Conservation (phyloP, 768 basidiomycete species). For the Candolleomyces efflorescens region DNA sequence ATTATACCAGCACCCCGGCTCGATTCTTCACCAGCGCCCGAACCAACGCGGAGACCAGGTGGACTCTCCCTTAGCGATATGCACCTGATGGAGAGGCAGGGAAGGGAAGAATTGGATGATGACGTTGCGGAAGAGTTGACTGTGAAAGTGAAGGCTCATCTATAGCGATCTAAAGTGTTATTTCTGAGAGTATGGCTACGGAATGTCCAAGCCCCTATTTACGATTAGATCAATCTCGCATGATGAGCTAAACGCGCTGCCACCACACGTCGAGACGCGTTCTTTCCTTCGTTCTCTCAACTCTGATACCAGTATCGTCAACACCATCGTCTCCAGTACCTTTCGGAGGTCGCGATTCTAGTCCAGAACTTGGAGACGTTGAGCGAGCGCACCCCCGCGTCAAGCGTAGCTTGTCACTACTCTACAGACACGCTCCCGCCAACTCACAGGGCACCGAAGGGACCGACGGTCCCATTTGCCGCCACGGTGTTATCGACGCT, state of each 20-base stretch:
- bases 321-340: neutral
- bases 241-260: neutral
- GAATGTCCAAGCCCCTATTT: neutral
- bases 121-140: slow-evolving; percentile 47
- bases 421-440: too few relatives aligned
- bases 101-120: slow-evolving; percentile 55
- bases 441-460: too few relatives aligned
- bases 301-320: neutral
- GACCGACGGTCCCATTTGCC: too few relatives aligned
- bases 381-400: too few relatives aligned
- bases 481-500: too few relatives aligned
- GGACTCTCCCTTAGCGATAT: slow-evolving; percentile 47
- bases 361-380: too few relatives aligned
- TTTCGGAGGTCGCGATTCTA: neutral
- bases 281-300: neutral
- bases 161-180: slow-evolving; percentile 30
- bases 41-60: neutral
- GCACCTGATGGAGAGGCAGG: slow-evolving; percentile 57
- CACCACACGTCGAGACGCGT: neutral
- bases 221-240: neutral
- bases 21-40: too few relatives aligned
- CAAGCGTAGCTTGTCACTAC: too few relatives aligned
- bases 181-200: too few relatives aligned
- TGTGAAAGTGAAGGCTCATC: slow-evolving; percentile 39
- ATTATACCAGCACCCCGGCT: slow-evolving; percentile 64